Evolutionary conservation across 164 flowering plant genomes (phyloP), one percentile per base, ranked within the genome.

Genomic region (Nymphaea thermarum): DNA sequence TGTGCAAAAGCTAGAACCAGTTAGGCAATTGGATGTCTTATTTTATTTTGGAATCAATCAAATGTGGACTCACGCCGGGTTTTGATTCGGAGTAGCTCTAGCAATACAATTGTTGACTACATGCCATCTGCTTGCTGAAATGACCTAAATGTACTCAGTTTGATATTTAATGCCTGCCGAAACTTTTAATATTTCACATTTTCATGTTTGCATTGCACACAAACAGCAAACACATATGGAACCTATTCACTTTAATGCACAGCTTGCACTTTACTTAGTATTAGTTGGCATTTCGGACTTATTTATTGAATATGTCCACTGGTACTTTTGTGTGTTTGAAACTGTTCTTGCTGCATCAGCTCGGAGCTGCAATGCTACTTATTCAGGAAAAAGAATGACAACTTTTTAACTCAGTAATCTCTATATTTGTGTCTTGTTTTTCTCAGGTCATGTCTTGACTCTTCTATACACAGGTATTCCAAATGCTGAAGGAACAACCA

Each of bases 401-500:
- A 8, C 57, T 51, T 51, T 8, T 51, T 10, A 51, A 51, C 57
- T 51, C 14, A 51, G 57, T 51, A 51, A 51, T 51, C 8, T 15
- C 8, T 2, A 51, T 8, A 15, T 8, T 51, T 51, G 8, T 15
- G 14, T 10, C 12, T 51, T 51, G 57, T 51, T 15, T 15, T 51
- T 6, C 55, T 47, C 55, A 47, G 12, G 36, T 25, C 36, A 25
- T 25, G 36, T 25, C 36, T 25, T 25, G 15, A 6, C 6, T 62
- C 36, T 25, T 25, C 36, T 65, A n/a, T 67, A 25, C 65, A 64
- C 66, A 93, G 97, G 96, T 87, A 3, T 90, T 91, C 72, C 90
- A 87, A 67, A 90, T 90, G 92, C 88, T 94, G 16, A 84, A 72
- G 65, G 84, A 86, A 64, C 99, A 91, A 64, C 82, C 95, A 0